Evolutionary conservation across 2,329 filamentous ascomycete species (phyloP).

Genomic region (Pleurostoma richardsiae): DNA sequence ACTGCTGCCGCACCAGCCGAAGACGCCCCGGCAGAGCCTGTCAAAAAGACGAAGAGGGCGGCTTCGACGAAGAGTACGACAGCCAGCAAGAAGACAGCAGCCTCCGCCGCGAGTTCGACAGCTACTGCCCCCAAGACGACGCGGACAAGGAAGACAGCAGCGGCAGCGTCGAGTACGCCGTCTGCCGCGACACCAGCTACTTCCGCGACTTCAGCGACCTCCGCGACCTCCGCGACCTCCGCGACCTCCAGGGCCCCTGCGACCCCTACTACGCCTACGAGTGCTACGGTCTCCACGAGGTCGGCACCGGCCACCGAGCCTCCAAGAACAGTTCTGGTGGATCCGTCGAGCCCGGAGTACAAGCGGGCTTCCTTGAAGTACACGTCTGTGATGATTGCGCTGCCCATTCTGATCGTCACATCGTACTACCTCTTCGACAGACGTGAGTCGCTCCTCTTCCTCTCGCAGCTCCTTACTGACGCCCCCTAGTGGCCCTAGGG

Average conservation of each 20-base stretch:
- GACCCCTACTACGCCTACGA: not conserved
- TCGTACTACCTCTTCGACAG: constrained; percentile 50
- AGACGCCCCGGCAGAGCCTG: not conserved
- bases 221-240: not conserved
- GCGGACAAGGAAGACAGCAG: not conserved
- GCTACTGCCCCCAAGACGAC: not conserved
- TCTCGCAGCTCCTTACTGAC: too few species aligned
- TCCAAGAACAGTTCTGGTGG: constrained; percentile 8
- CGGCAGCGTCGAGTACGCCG: not conserved
- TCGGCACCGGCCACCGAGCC: not conserved
- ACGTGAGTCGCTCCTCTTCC: constrained; percentile 26
- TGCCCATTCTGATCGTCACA: constrained; percentile 50
- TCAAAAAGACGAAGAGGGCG: not conserved
- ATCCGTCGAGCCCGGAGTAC: constrained; percentile 32
- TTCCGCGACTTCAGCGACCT: not conserved
- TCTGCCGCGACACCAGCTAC: not conserved
- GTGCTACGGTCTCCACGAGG: not conserved
- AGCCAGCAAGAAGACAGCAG: too few species aligned
- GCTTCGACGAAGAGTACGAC: too few species aligned
- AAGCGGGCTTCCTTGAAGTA: constrained; percentile 39
- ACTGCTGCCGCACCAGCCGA: not conserved
- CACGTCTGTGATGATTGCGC: constrained; percentile 40
- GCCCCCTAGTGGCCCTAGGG: too few species aligned
- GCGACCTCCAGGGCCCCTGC: not conserved
- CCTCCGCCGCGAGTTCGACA: too few species aligned